Base-by-base conservation (phyloP, 1,284 basidiomycete species). In the Ceratorhiza oryzae-sativae region DNA sequence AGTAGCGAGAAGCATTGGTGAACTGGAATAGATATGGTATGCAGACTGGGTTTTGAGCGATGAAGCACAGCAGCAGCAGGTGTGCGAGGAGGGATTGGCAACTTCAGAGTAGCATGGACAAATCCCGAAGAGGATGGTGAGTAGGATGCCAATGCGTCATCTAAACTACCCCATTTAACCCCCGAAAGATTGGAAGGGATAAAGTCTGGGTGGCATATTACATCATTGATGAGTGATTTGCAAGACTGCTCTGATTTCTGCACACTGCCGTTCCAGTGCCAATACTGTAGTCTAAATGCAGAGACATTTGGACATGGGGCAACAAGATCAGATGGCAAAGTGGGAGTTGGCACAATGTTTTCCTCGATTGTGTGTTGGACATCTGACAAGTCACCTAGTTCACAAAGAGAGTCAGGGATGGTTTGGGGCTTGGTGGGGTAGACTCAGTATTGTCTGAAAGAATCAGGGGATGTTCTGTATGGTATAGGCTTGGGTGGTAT, bases 231-330 rank as follows among this genome's bases (percentile, higher is more conserved):
- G 1, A 65, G 62, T 0, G 34, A 56, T 46, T 68, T 51, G 18
- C 53, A 39, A 45, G 36, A n/a, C 10, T 25, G 41, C 23, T 25
- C 12, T 5, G 65, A 56, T 32, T 68, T 68, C 36, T 41, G 39
- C 13, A 10, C 20, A n/a, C 65, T 51, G 1, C 25, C 27, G 20
- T 45, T 42, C 65, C 65, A 68, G 27, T 68, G 65, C 34, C 27
- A 46, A 20, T 56, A 23, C 20, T 56, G 51, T 15, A 68, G 23
- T 6, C 8, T 18, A 23, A 68, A 68, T 1, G 41, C 18, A 6
- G 51, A 68, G 10, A 68, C 13, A 20, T 68, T 68, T 2, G 65
- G 65, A n/a, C 65, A 68, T 3, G 65, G 65, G 8, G 34, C 20
- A 10, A 68, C 32, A 3, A 56, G 25, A 23, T 49, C 48, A 3